phyloP scores from a whole-genome alignment of 1,284 basidiomycete species.

The Fistulinella cinereoalba region DNA sequence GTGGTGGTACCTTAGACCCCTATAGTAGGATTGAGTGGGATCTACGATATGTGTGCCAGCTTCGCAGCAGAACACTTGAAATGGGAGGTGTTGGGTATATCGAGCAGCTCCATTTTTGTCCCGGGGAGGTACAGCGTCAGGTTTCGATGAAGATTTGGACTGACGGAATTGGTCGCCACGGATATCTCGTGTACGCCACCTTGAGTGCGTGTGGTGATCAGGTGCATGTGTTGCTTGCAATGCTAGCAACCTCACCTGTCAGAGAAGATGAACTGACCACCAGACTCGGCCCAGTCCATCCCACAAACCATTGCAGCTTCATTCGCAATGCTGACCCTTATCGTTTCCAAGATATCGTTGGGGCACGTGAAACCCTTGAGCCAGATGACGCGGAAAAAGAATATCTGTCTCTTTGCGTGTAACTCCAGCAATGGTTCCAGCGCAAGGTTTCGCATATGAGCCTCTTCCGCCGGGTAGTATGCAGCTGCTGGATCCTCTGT shows the following conservation, averaged over 20 bases:
- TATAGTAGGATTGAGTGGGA: slow-evolving; percentile 90
- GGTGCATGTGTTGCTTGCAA: background rate
- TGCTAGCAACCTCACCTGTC: slow-evolving; percentile 61
- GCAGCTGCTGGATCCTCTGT: slow-evolving; percentile 80
- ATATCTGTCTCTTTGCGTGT: slow-evolving; percentile 68
- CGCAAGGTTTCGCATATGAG: slow-evolving; percentile 86
- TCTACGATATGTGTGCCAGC: slow-evolving; percentile 94
- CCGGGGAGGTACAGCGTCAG: slow-evolving; percentile 87
- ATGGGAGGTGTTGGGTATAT: slow-evolving; percentile 87
- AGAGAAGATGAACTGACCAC: slow-evolving; percentile 95
- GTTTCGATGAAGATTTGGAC: slow-evolving; percentile 86
- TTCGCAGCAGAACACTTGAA: slow-evolving; percentile 97
- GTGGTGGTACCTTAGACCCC: slow-evolving; percentile 78
- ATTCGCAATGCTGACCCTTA: slow-evolving; percentile 84
- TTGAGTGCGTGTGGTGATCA: slow-evolving; percentile 27
- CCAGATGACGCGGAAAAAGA: slow-evolving; percentile 90
- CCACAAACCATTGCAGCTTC: slow-evolving; percentile 95
- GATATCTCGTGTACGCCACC: slow-evolving; percentile 94
- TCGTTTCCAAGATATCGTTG: slow-evolving; percentile 91
- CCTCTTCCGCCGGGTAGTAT: slow-evolving; percentile 93
- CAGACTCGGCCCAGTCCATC: slow-evolving; percentile 98
- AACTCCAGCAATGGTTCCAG: slow-evolving; percentile 89
- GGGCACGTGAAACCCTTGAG: slow-evolving; percentile 97
- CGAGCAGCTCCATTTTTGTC: slow-evolving; percentile 77
- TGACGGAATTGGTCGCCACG: slow-evolving; percentile 95